These are phyloP conservation scores for Penicillium occitanis DNA, from an alignment of 2,329 filamentous ascomycete species.

Conservation along the genomic window DNA sequence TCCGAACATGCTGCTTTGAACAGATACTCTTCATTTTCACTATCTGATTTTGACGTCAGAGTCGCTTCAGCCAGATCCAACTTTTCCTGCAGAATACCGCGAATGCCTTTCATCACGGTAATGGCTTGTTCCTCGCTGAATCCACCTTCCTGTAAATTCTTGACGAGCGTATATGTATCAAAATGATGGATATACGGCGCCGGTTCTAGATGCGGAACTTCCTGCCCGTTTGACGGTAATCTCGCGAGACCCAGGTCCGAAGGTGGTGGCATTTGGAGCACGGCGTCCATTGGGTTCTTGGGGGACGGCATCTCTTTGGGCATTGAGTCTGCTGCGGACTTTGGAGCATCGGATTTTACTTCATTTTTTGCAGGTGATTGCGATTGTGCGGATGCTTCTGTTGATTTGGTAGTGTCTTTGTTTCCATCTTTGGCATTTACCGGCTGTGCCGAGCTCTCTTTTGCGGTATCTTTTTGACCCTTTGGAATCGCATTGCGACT, in stretches of 20 bases:
- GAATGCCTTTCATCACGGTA: slow-evolving; percentile 88
- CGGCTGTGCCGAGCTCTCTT: slow-evolving; percentile 17
- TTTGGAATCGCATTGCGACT: slow-evolving; percentile 21
- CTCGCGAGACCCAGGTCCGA: slow-evolving; percentile 35
- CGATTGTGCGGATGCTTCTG: neutral
- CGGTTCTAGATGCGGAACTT: slow-evolving; percentile 64
- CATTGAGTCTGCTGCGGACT: neutral
- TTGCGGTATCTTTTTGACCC: slow-evolving; percentile 16
- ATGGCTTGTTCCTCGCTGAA: slow-evolving; percentile 75
- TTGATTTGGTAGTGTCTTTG: neutral
- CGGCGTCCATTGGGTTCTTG: slow-evolving; percentile 38
- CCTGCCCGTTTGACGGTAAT: slow-evolving; percentile 39
- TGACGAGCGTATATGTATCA: slow-evolving; percentile 87
- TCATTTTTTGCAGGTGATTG: slow-evolving; percentile 12
- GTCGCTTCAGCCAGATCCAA: slow-evolving; percentile 76
- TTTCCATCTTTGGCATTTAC: neutral
- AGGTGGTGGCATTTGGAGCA: slow-evolving; percentile 45
- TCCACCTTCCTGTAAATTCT: slow-evolving; percentile 68
- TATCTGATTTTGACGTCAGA: slow-evolving; percentile 84
- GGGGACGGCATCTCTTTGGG: slow-evolving; percentile 16
- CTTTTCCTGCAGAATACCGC: slow-evolving; percentile 73
- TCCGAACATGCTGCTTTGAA: slow-evolving; percentile 94
- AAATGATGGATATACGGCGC: slow-evolving; percentile 93
- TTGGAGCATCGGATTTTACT: neutral
- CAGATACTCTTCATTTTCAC: slow-evolving; percentile 92